Base-by-base conservation (phyloP, 108 stramenopile species). In the Stephanodiscus minutulus region DNA sequence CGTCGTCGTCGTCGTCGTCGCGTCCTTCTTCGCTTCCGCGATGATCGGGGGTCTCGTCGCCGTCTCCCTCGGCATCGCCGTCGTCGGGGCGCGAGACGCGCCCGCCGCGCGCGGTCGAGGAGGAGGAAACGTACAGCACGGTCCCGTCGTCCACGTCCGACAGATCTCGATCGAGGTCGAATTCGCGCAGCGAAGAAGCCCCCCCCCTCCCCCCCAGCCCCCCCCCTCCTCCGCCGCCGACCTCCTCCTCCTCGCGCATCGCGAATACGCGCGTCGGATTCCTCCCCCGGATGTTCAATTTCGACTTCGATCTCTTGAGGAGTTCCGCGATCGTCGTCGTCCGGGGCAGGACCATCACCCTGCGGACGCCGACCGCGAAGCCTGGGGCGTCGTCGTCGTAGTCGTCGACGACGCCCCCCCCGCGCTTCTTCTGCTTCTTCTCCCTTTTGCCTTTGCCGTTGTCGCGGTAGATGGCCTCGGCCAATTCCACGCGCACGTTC, bases 401-500 rank as follows among this genome's bases (percentile, higher is more conserved):
- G n/a, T n/a, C n/a, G n/a, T n/a, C n/a, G n/a, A n/a, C n/a, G n/a
- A n/a, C n/a, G n/a, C 50, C 50, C 5, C 67, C 36, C 17, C 61
- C 35, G 27, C 71, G 44, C 20, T 64, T 68, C 21, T 20, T n/a
- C n/a, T n/a, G n/a, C n/a, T n/a, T n/a, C n/a, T n/a, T n/a, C n/a
- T n/a, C n/a, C n/a, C n/a, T 47, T 22, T 73, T 60, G 21, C 72
- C 65, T 7, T 70, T 75, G n/a, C 49, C 64, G n/a, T 73, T 76
- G 36, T 61, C 79, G 39, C 20, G 18, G 61, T 76, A 85, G 7
- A 87, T 47, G 10, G 87, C 87, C 69, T 87, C 87, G 18, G 73
- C 84, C 29, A 87, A 27, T 62, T 82, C 83, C 2, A 87, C 63
- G 28, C 87, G 75, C 37, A 87, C 84, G 46, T 78, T 81, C 63